These are phyloP conservation scores for Pichia pseudocactophila DNA, from an alignment of 805 yeast genomes.

Conservation along the genomic window DNA sequence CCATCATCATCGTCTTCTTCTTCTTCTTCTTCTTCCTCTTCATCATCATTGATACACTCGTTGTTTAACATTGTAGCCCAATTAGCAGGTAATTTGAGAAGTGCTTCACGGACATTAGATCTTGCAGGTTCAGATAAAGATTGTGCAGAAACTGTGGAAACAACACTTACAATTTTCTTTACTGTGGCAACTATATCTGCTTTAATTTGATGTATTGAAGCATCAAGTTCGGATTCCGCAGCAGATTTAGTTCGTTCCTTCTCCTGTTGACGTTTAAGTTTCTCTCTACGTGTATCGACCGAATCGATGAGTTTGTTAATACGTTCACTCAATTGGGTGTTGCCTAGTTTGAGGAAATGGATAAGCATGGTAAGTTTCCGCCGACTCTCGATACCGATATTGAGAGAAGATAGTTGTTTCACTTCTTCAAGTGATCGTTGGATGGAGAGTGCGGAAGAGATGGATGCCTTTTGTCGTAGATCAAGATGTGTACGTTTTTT, in stretches of 20 bases:
- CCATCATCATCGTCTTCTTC: conserved; percentile 12
- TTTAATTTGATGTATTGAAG: conserved; percentile 42
- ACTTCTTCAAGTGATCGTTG: conserved; percentile 27
- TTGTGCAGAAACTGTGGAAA: conserved; percentile 75
- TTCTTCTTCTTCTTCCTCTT: conserved; percentile 11
- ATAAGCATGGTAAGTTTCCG: conserved; percentile 70
- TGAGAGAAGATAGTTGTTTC: conserved; percentile 27
- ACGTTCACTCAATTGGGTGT: conserved; percentile 60
- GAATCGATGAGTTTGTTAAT: conserved; percentile 41
- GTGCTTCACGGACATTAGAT: conserved; percentile 67
- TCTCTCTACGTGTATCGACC: conserved; percentile 21
- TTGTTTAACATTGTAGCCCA: conserved; percentile 40
- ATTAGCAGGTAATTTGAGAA: conserved; percentile 64
- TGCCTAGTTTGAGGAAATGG: conserved; percentile 73
- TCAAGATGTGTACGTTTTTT: conserved; percentile 4
- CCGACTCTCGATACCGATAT: conserved; percentile 52
- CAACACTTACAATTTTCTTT: conserved; percentile 75
- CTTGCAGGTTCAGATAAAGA: conserved; percentile 73
- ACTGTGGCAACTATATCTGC: conserved; percentile 84
- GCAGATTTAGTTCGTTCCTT: conserved; percentile 3
- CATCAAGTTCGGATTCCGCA: conserved; percentile 12
- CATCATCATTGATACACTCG: conserved; percentile 5
- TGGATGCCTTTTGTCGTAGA: conserved; percentile 23
- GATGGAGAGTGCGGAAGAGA: conserved; percentile 24
- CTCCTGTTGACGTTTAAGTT: conserved; percentile 5